phyloP scores from a whole-genome alignment of 352 stramenopile genomes.

The Globisporangium nagaii region DNA sequence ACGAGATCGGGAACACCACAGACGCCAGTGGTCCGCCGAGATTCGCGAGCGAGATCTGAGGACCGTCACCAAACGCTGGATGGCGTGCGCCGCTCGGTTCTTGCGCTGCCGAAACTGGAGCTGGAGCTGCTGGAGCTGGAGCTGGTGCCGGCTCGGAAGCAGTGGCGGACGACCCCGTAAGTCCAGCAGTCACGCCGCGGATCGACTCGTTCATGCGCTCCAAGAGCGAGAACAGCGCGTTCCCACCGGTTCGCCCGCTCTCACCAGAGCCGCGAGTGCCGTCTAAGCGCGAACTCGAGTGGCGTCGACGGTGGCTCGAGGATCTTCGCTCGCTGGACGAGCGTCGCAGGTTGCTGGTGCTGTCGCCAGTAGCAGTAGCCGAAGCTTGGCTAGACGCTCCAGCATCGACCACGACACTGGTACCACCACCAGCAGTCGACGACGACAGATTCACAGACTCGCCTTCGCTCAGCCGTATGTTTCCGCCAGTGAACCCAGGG shows the following conservation, averaged over 20 bases:
- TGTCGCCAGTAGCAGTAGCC: background rate
- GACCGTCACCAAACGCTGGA: background rate
- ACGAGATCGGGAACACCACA: slow-evolving; percentile 48
- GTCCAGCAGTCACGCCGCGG: slow-evolving; percentile 5
- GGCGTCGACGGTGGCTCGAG: slow-evolving; percentile 10
- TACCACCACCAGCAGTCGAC: background rate
- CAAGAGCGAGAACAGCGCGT: slow-evolving; percentile 13
- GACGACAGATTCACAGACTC: slow-evolving; percentile 1
- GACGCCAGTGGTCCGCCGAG: slow-evolving; percentile 38
- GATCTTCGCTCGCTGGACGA: slow-evolving; percentile 2
- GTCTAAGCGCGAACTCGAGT: slow-evolving; percentile 2
- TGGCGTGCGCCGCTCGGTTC: background rate
- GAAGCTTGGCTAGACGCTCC: background rate
- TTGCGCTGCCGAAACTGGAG: background rate
- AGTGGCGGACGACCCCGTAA: background rate
- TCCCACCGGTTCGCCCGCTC: background rate
- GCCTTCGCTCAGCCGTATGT: slow-evolving; percentile 1
- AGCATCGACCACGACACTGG: background rate
- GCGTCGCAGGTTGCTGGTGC: background rate
- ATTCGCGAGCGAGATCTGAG: slow-evolving; percentile 19
- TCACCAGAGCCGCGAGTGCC: background rate
- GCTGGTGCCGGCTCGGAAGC: too few species aligned
- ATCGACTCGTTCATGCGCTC: slow-evolving; percentile 21
- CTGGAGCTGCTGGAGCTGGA: background rate
- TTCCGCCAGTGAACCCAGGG: slow-evolving; percentile 3